A percentile compares a stretch with the other conserved stretches of the same genome.
These are phyloP conservation scores for Triticum dicoccoides DNA, from an alignment of 176 grass and related monocot species.

Conservation along the genomic window DNA sequence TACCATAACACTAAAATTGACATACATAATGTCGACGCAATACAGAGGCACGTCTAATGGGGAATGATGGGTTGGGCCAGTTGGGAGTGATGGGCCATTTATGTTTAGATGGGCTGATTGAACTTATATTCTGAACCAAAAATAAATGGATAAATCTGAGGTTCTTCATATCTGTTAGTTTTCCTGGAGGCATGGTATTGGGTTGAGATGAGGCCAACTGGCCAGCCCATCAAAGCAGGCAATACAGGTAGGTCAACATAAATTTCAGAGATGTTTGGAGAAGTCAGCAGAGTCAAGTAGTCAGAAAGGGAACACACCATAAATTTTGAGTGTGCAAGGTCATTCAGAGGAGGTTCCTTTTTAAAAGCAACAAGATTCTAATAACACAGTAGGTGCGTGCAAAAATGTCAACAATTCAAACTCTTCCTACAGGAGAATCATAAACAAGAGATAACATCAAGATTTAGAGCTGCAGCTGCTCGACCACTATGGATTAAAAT, in stretches of 20 bases:
- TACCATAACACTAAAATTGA: background rate
- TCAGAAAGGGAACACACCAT: background rate
- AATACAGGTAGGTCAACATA: background rate
- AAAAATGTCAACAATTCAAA: slow-evolving; percentile 3
- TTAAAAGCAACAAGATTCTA: background rate
- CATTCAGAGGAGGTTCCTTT: background rate
- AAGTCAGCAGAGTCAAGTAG: background rate
- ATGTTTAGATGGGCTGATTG: slow-evolving; percentile 6
- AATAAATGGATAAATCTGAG: background rate
- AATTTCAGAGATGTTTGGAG: background rate
- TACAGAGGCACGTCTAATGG: background rate
- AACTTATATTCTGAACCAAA: background rate
- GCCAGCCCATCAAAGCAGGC: background rate
- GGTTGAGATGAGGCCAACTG: background rate
- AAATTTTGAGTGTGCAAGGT: background rate
- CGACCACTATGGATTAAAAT: background rate
- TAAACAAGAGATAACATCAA: background rate
- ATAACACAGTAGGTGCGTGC: background rate
- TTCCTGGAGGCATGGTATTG: background rate
- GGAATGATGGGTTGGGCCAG: background rate
- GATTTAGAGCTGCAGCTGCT: background rate
- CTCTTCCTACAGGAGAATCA: background rate
- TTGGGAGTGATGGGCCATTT: background rate
- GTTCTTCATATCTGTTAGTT: background rate
- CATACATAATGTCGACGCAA: background rate